Evolutionary conservation across 257 asterid genomes (phyloP).

Genomic region (Jacaranda mimosifolia): DNA sequence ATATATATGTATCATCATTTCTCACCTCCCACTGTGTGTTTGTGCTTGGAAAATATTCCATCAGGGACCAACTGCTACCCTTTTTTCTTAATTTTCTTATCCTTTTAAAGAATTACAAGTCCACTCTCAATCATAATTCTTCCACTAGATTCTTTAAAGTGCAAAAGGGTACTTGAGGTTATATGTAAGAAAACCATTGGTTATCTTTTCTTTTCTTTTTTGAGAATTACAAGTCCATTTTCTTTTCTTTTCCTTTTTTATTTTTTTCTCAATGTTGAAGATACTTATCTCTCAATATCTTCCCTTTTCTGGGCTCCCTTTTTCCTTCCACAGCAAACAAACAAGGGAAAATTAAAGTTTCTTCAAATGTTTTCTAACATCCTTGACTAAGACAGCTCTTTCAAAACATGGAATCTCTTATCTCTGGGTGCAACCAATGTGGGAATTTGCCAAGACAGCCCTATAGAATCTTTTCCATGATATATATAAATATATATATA

Average conservation of each 20-base stretch:
- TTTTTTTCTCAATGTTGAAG: slow-evolving; percentile 37
- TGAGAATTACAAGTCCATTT: too few species aligned
- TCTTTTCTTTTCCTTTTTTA: too few species aligned
- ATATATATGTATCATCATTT: background rate
- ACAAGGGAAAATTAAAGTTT: slow-evolving; percentile 9
- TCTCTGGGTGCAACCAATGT: background rate
- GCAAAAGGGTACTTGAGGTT: slow-evolving; percentile 36
- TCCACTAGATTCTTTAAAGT: slow-evolving; percentile 46
- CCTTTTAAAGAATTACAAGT: background rate
- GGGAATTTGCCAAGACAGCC: slow-evolving; percentile 35
- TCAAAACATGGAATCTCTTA: too few species aligned
- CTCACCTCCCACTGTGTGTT: slow-evolving; percentile 32
- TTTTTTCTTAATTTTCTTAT: too few species aligned
- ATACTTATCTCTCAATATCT: slow-evolving; percentile 43
- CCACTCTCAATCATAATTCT: slow-evolving; percentile 36
- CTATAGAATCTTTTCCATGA: slow-evolving; percentile 32
- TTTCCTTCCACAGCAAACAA: slow-evolving; percentile 34
- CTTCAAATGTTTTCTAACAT: too few species aligned
- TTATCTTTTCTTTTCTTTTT: too few species aligned
- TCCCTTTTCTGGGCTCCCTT: background rate
- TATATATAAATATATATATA: too few species aligned
- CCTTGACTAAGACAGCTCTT: too few species aligned
- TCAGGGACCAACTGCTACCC: slow-evolving; percentile 20
- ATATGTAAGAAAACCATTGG: slow-evolving; percentile 8
- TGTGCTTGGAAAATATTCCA: slow-evolving; percentile 23